phyloP scores from a whole-genome alignment of 306 rosid species.

The Psophocarpus tetragonolobus region DNA sequence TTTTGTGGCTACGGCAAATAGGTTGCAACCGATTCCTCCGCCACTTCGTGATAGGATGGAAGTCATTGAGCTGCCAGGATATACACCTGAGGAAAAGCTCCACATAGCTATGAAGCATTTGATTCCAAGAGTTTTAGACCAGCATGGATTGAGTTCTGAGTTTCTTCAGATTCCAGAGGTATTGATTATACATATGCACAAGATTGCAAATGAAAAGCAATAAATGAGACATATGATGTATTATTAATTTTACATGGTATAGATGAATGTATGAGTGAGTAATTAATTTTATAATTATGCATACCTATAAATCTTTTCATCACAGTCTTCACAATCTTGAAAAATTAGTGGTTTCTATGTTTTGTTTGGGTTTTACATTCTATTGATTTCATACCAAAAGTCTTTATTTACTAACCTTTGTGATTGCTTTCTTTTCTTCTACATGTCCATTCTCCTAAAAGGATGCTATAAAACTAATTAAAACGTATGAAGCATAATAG shows the following conservation, averaged over 20 bases:
- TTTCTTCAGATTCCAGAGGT: constrained; percentile 97
- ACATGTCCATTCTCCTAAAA: neutral
- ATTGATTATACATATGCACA: neutral
- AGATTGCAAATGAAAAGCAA: neutral
- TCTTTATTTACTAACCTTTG: constrained; percentile 8
- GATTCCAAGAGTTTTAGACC: constrained; percentile 95
- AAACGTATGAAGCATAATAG: neutral
- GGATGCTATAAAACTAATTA: constrained; percentile 4
- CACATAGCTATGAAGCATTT: constrained; percentile 89
- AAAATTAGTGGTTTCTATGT: constrained; percentile 15
- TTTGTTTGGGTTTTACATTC: neutral
- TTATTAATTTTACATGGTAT: constrained; percentile 24
- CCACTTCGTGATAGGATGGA: constrained; percentile 97
- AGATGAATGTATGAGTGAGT: neutral
- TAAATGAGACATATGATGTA: neutral
- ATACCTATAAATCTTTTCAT: neutral
- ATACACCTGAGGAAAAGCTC: constrained; percentile 94
- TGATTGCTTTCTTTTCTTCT: constrained; percentile 12
- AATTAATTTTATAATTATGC: constrained; percentile 14
- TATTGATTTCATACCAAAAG: neutral
- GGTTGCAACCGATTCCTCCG: constrained; percentile 91
- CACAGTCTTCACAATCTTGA: constrained; percentile 19
- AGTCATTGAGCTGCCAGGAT: constrained; percentile 98
- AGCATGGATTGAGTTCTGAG: constrained; percentile 86
- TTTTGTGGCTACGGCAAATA: constrained; percentile 97